A percentile compares a stretch with the other conserved stretches of the same genome.
Evolutionary conservation across 192 early-diverging fungal genomes (phyloP).

Genomic region (Gaertneriomyces semiglobifer): DNA sequence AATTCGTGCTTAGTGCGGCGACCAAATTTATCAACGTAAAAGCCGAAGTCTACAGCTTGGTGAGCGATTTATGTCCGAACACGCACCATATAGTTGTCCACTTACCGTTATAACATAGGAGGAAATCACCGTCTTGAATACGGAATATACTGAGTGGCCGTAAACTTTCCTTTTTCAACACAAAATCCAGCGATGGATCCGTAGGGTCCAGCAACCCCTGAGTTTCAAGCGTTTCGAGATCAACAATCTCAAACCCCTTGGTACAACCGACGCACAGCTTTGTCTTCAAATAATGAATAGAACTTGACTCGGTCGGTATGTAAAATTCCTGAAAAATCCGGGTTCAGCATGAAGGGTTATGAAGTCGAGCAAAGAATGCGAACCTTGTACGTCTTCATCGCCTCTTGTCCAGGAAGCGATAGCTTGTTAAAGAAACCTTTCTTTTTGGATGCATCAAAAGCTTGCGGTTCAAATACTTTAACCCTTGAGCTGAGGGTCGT

Average conservation of each 20-base stretch:
- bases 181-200: conserved; percentile 75
- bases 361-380: conserved; percentile 3
- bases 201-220: conserved; percentile 80
- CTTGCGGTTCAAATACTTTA: conserved; percentile 70
- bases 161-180: conserved; percentile 71
- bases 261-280: conserved; percentile 85
- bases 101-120: conserved; percentile 90
- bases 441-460: conserved; percentile 41
- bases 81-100: not conserved
- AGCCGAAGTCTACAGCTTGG: conserved; percentile 70
- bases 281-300: conserved; percentile 80
- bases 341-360: not conserved
- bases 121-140: conserved; percentile 69
- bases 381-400: conserved; percentile 60
- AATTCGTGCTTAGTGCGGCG: conserved; percentile 67
- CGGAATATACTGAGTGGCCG: conserved; percentile 83
- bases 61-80: conserved; percentile 1
- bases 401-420: conserved; percentile 47
- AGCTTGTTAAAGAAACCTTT: conserved; percentile 53
- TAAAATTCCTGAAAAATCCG: conserved; percentile 72
- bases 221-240: conserved; percentile 77
- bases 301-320: conserved; percentile 83
- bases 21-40: conserved; percentile 88
- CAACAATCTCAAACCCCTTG: conserved; percentile 92
- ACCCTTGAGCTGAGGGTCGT: conserved; percentile 71